phyloP scores from a whole-genome alignment of 495 filamentous ascomycete species.

The Cudoniella acicularis region DNA sequence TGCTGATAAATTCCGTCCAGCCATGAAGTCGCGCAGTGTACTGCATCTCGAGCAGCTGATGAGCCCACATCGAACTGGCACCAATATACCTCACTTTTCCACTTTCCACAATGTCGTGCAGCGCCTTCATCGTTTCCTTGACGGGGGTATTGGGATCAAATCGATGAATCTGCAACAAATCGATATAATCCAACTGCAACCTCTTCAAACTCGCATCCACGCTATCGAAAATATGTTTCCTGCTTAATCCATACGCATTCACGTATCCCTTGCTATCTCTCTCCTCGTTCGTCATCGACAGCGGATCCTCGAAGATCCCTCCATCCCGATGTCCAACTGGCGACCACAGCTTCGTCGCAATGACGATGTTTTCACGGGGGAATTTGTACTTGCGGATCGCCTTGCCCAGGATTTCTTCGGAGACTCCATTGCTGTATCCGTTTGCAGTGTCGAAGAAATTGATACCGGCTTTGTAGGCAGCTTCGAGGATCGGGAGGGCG shows the following conservation, averaged over 20 bases:
- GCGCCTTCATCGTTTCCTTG: constrained; percentile 60
- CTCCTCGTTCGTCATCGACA: constrained; percentile 2
- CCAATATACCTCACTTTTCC: constrained; percentile 60
- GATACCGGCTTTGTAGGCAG: constrained; percentile 63
- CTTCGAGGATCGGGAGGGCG: constrained; percentile 60
- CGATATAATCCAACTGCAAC: constrained; percentile 55
- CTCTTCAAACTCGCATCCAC: constrained; percentile 54
- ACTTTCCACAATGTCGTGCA: constrained; percentile 53
- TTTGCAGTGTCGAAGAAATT: constrained; percentile 73
- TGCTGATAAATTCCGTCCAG: constrained; percentile 29
- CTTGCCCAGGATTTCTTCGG: constrained; percentile 71
- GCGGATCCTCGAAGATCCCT: background rate
- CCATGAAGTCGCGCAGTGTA: constrained; percentile 56
- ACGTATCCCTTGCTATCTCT: constrained; percentile 6
- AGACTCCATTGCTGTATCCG: constrained; percentile 65
- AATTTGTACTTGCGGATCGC: constrained; percentile 71
- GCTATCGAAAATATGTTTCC: constrained; percentile 58
- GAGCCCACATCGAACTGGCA: constrained; percentile 58
- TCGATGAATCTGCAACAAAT: constrained; percentile 62
- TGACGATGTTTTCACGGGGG: constrained; percentile 67
- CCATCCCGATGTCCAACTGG: constrained; percentile 24
- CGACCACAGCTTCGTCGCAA: constrained; percentile 72
- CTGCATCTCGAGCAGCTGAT: constrained; percentile 62
- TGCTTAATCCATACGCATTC: constrained; percentile 38
- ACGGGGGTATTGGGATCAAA: constrained; percentile 42